Percentiles rank a stretch among this genome's conserved stretches.
These are phyloP conservation scores for Gorgonomyces haynaldii DNA, from an alignment of 192 early-diverging fungal species.

Conservation along the genomic window DNA sequence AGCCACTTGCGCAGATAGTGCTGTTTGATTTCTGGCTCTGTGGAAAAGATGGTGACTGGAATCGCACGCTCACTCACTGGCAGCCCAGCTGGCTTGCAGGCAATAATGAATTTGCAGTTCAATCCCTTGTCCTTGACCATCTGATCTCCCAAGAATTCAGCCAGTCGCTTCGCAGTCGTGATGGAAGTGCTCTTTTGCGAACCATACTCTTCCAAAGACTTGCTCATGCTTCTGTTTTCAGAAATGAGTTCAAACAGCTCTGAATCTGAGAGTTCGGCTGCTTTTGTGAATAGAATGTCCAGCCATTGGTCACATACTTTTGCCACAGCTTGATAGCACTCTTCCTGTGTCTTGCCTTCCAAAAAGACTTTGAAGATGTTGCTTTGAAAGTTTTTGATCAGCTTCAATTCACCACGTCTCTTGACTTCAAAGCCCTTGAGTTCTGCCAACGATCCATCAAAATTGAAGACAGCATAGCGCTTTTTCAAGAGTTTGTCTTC, in stretches of 20 bases:
- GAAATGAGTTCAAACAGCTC: conserved; percentile 95
- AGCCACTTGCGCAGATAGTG: conserved; percentile 91
- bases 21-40: conserved; percentile 59
- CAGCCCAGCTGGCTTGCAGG: conserved; percentile 61
- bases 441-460: conserved; percentile 87
- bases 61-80: conserved; percentile 92
- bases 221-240: conserved; percentile 95
- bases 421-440: conserved; percentile 99
- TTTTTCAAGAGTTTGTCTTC: conserved; percentile 96
- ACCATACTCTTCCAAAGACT: conserved; percentile 86
- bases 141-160: conserved; percentile 93
- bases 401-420: conserved; percentile 92
- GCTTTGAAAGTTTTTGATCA: conserved; percentile 97
- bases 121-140: conserved; percentile 98
- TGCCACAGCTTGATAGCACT: conserved; percentile 85
- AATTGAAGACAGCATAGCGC: conserved; percentile 95
- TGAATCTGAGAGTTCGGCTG: conserved; percentile 61
- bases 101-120: conserved; percentile 92
- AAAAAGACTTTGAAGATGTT: conserved; percentile 89
- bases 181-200: conserved; percentile 89
- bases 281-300: conserved; percentile 82
- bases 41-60: conserved; percentile 88
- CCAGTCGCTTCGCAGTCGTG: conserved; percentile 84
- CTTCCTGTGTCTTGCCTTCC: conserved; percentile 67
- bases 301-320: conserved; percentile 88